Evolutionary conservation across 176 grass and related monocot species (phyloP), one percentile per base, ranked within the genome.

Genomic region (Dactylis glomerata): DNA sequence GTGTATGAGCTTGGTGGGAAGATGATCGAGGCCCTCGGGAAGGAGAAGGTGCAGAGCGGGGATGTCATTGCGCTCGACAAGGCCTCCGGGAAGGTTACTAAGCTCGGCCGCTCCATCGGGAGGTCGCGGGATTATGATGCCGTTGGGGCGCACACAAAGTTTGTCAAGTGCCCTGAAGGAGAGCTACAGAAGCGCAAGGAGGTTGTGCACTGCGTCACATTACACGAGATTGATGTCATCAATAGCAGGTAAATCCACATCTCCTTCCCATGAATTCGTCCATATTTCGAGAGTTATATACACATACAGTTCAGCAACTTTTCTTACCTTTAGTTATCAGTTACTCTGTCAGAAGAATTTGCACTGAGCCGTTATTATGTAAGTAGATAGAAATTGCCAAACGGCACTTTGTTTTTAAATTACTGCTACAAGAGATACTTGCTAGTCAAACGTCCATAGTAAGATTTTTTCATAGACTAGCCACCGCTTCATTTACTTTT

Each of bases 161-260:
- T 96, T 15, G 84, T 99, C 17, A 90, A 91, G 70, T 99, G 96
- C 54, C 96, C 96, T 36, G 96, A 99, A 42, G 96, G 96, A 5
- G 96, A 99, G 81, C 83, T 99, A 19, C 93, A 99, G 86, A 99
- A 99, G 86, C 89, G 96, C 77, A 96, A 94, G 87, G 96, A 99
- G 88, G 93, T 99, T 3, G 93, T 99, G 81, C 96, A 99, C 56
- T 99, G 96, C 52, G 93, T 99, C 30, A 92, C 93, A 34, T 87
- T 96, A 55, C 96, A 96, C 81, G 96, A 99, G 86, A 99, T 99
- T 52, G 96, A 99, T 83, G 96, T 99, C 78, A 99, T 99, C 77
- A 96, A 99, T 83, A 99, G 93, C 87, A 83, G 96, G 96, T 96
- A 59, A 84, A 13, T 78, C 28, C 57, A n/a, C 61, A 54, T 2